Evolutionary conservation across 345 rosid species (phyloP), one percentile per base, ranked within the genome.

Genomic region (Zanthoxylum bungeanum): DNA sequence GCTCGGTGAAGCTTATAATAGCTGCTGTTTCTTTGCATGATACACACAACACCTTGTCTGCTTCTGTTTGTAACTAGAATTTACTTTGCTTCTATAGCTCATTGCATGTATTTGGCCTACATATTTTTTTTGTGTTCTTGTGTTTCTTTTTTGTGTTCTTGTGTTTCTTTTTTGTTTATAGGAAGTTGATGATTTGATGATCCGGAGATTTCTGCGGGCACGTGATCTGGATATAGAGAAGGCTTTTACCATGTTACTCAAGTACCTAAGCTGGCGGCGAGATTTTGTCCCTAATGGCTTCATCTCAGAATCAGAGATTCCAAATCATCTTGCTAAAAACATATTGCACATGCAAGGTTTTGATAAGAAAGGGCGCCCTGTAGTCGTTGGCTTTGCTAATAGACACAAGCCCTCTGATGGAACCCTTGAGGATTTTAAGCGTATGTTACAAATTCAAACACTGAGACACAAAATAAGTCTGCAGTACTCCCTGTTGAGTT

Each of bases 141-240:
- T n/a, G n/a, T n/a, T n/a, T n/a, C n/a, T n/a, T n/a, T n/a, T 36
- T 25, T 64, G 25, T 53, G 55, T 19, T 51, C 19, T 46, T 49
- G 62, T 60, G 63, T 36, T n/a, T 21, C 17, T 1, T 49, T 71
- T 3, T 50, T 37, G 21, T 63, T 80, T 64, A 46, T 69, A 93
- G 98, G 89, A 90, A 55, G 88, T 69, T 55, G 97, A 92, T 80
- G 97, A 94, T 78, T 79, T 83, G 30, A 86, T 81, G 93, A 73
- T 94, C 64, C 66, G 97, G 74, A 79, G 98, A 79, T 94, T 94
- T 79, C 76, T 94, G 64, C 76, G 93, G 25, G 98, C 98, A 71
- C 89, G 97, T n/a, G 95, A 94, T 68, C 77, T 85, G 0, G 98
- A 94, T 73, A 81, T 94, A 22, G 97, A 94, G 79, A 94, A 89